Evolutionary conservation across 306 rosid genomes (phyloP).

Genomic region (Trifolium pratense): DNA sequence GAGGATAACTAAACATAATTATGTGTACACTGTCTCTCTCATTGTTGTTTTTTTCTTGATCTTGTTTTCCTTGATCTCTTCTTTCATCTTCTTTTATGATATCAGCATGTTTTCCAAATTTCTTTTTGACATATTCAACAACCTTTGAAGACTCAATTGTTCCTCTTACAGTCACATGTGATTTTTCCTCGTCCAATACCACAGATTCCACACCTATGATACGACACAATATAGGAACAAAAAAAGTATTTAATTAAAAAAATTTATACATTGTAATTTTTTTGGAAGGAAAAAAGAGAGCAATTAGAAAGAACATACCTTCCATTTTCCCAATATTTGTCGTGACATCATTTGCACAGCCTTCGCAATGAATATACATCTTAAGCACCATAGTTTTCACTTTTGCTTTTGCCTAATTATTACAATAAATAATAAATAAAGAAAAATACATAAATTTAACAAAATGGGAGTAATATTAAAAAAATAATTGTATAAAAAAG

Average conservation of each 20-base stretch:
- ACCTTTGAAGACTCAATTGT: constrained; percentile 54
- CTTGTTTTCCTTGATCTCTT: constrained; percentile 6
- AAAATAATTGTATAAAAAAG: neutral
- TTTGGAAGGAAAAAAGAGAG: too few species aligned
- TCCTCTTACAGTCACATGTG: constrained; percentile 68
- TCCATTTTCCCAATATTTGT: constrained; percentile 54
- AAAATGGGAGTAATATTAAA: neutral
- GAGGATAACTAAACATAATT: constrained; percentile 49
- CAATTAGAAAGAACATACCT: constrained; percentile 47
- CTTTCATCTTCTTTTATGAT: constrained; percentile 39
- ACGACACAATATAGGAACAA: neutral
- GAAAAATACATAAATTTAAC: neutral
- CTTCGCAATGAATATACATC: constrained; percentile 70
- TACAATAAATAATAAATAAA: neutral
- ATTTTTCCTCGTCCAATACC: constrained; percentile 55
- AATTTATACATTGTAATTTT: too few species aligned
- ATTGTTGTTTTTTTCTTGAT: neutral
- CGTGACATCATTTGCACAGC: constrained; percentile 68
- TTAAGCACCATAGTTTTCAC: constrained; percentile 62
- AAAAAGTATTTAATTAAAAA: neutral
- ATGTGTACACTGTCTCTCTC: constrained; percentile 13
- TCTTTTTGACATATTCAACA: constrained; percentile 50
- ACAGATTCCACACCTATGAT: constrained; percentile 61
- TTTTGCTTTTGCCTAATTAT: constrained; percentile 28
- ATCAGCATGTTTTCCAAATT: constrained; percentile 63